Evolutionary conservation across 2,329 filamentous ascomycete species (phyloP).

Genomic region (Phyllosticta citrichinensis): DNA sequence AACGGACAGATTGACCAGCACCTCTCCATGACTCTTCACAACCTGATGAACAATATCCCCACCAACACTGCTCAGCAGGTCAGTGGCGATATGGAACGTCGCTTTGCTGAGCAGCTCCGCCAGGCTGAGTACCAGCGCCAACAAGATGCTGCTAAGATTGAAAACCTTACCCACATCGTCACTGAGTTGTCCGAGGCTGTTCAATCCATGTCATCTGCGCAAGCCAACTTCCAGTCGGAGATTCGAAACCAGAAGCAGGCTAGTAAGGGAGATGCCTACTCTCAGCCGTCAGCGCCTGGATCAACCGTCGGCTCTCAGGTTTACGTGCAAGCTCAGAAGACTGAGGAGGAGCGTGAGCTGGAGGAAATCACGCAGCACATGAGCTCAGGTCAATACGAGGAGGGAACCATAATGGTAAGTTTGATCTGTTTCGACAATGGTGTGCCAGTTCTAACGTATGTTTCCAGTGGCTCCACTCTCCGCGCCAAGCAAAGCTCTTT

Average conservation of each 20-base stretch:
- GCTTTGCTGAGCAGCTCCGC: constrained; percentile 42
- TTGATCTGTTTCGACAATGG: background rate
- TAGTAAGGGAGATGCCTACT: constrained; percentile 34
- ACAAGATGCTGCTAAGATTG: constrained; percentile 55
- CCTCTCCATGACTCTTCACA: constrained; percentile 50
- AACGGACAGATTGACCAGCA: constrained; percentile 59
- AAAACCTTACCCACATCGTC: constrained; percentile 59
- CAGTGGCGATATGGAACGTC: constrained; percentile 56
- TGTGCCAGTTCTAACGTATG: constrained; percentile 4
- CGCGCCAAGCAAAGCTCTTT: constrained; percentile 49
- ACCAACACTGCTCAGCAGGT: constrained; percentile 58
- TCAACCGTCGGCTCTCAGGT: background rate
- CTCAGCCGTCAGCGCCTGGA: constrained; percentile 21
- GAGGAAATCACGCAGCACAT: constrained; percentile 54
- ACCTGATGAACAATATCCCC: constrained; percentile 53
- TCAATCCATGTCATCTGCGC: constrained; percentile 57
- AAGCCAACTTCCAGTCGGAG: constrained; percentile 57
- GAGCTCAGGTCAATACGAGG: constrained; percentile 41
- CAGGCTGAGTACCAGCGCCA: constrained; percentile 43
- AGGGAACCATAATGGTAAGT: constrained; percentile 34
- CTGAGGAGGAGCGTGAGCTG: constrained; percentile 48
- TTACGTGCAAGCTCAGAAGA: constrained; percentile 30
- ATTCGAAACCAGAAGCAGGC: constrained; percentile 33
- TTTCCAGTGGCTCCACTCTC: constrained; percentile 51
- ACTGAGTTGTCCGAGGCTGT: constrained; percentile 59